Evolutionary conservation across 768 basidiomycete species (phyloP).

Genomic region (Chalciporus piperatus): DNA sequence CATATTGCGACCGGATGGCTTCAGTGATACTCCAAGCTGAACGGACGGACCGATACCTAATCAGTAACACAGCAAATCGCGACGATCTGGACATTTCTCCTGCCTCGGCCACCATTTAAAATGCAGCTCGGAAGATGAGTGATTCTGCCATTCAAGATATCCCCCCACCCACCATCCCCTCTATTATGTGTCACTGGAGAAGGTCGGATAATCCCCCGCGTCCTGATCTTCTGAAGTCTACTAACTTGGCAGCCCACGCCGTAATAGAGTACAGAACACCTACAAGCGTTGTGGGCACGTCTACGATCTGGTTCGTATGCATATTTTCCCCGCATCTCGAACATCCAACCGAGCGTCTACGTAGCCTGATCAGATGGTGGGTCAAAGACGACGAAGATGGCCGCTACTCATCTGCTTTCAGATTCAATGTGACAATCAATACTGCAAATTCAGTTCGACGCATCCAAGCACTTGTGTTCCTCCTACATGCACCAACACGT

Average conservation of each 20-base stretch:
- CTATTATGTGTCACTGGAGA: slow-evolving; percentile 67
- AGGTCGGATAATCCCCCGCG: slow-evolving; percentile 44
- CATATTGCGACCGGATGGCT: slow-evolving; percentile 18
- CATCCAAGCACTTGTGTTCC: slow-evolving; percentile 59
- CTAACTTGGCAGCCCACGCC: slow-evolving; percentile 8
- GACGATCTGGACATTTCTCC: slow-evolving; percentile 25
- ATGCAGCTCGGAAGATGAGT: slow-evolving; percentile 5
- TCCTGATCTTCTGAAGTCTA: slow-evolving; percentile 9
- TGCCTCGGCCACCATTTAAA: slow-evolving; percentile 23
- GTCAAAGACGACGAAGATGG: slow-evolving; percentile 11
- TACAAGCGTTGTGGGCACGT: slow-evolving; percentile 58
- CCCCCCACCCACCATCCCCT: slow-evolving; percentile 20
- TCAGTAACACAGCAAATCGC: slow-evolving; percentile 25
- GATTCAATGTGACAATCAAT: slow-evolving; percentile 63
- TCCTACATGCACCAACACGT: slow-evolving; percentile 55
- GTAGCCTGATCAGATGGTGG: slow-evolving; percentile 62
- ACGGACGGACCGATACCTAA: slow-evolving; percentile 22
- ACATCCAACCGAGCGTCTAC: slow-evolving; percentile 9
- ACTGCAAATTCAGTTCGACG: slow-evolving; percentile 67
- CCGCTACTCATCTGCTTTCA: slow-evolving; percentile 29
- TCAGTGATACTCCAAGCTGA: slow-evolving; percentile 20
- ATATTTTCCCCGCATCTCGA: slow-evolving; percentile 9
- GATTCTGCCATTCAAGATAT: slow-evolving; percentile 1
- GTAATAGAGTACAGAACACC: slow-evolving; percentile 57
- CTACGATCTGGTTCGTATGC: slow-evolving; percentile 46